phyloP scores from a whole-genome alignment of 2,329 filamentous ascomycete species.

The Tricladium varicosporioides region DNA sequence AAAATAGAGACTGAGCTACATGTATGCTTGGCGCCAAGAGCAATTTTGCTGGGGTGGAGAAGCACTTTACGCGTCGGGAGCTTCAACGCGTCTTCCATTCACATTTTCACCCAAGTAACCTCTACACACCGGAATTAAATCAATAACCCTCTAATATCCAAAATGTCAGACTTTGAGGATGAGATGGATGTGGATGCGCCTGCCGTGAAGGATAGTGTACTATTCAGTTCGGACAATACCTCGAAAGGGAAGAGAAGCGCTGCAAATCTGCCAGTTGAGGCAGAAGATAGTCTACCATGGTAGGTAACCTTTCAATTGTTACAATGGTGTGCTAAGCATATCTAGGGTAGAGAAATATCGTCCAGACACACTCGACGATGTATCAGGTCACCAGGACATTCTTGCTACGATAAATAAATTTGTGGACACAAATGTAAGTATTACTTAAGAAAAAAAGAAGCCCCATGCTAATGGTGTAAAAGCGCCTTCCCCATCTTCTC shows the following conservation, averaged over 20 bases:
- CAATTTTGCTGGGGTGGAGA: no score
- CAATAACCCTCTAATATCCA: slow-evolving; percentile 16
- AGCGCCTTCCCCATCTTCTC: slow-evolving; percentile 88
- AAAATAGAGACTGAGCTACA: no score
- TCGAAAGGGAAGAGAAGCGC: slow-evolving; percentile 88
- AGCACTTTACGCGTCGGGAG: not conserved
- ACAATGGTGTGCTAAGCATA: slow-evolving; percentile 18
- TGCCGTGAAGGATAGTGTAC: slow-evolving; percentile 47
- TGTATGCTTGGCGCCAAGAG: no score
- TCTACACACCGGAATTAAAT: not conserved
- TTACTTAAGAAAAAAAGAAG: not conserved
- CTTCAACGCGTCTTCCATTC: not conserved
- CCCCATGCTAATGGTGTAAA: slow-evolving; percentile 5
- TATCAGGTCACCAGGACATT: slow-evolving; percentile 96
- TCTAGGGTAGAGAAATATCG: slow-evolving; percentile 94
- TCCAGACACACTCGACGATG: slow-evolving; percentile 82
- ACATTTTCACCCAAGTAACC: not conserved
- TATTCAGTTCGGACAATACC: slow-evolving; percentile 72
- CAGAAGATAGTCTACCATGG: slow-evolving; percentile 93
- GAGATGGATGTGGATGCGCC: slow-evolving; percentile 68
- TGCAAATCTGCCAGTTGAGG: slow-evolving; percentile 89
- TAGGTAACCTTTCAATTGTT: slow-evolving; percentile 36
- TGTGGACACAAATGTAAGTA: slow-evolving; percentile 77
- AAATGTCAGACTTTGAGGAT: slow-evolving; percentile 57
- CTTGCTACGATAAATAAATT: slow-evolving; percentile 98